These are phyloP conservation scores for Tolypocladium ovalisporum DNA, from an alignment of 2,329 filamentous ascomycete species.

Conservation along the genomic window DNA sequence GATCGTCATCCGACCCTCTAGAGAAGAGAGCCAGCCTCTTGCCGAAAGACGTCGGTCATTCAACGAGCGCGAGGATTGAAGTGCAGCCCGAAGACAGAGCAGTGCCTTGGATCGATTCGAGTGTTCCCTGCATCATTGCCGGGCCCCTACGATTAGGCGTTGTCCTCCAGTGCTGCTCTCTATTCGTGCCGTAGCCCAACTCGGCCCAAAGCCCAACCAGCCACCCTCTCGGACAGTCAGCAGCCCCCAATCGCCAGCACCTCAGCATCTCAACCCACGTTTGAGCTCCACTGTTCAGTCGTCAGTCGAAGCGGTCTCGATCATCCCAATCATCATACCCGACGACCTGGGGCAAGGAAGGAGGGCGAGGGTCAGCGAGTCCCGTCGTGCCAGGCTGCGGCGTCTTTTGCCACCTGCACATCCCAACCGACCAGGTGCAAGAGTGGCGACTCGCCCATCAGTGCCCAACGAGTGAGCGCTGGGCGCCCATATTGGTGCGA, in stretches of 20 bases:
- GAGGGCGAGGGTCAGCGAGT: too few relatives aligned
- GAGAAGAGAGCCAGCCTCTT: background rate
- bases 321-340: background rate
- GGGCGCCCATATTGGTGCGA: background rate
- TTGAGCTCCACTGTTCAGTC: background rate
- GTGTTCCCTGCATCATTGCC: background rate
- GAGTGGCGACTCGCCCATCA: background rate
- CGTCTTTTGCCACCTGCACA: background rate
- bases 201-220: background rate
- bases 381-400: background rate
- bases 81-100: background rate
- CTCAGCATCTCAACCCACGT: background rate
- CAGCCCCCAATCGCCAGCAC: background rate
- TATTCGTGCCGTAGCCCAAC: background rate
- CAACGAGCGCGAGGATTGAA: background rate
- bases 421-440: background rate
- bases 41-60: background rate
- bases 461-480: background rate
- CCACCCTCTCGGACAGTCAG: background rate
- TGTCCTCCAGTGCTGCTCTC: background rate
- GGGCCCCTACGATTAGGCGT: background rate
- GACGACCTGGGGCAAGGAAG: background rate
- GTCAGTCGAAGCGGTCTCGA: background rate
- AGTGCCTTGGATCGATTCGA: background rate
- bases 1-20: too few relatives aligned